Conservation (phyloP, 306 rosid genomes). For the Albizia julibrissin region DNA sequence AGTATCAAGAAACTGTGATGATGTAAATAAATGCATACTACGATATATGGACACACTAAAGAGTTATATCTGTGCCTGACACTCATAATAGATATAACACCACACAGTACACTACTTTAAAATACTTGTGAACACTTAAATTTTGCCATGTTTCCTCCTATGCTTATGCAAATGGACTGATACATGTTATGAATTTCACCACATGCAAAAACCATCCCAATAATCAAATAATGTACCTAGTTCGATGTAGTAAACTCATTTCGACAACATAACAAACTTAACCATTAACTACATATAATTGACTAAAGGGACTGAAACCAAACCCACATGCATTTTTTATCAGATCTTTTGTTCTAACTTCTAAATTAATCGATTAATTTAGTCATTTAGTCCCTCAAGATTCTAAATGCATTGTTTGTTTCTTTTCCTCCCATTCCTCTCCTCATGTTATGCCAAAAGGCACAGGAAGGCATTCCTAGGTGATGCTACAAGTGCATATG, state of each 20-base stretch:
- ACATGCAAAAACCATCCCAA: background rate
- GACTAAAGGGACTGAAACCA: slow-evolving; percentile 14
- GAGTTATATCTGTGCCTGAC: background rate
- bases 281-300: background rate
- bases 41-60: background rate
- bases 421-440: background rate
- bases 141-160: background rate
- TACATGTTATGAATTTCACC: background rate
- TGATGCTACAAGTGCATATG: slow-evolving; percentile 13
- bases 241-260: slow-evolving; percentile 15
- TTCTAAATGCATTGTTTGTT: background rate
- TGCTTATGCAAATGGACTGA: background rate
- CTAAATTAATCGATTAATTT: background rate
- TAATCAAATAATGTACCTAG: slow-evolving; percentile 3
- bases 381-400: background rate
- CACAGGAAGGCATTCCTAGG: background rate
- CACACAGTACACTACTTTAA: background rate
- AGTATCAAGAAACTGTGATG: background rate
- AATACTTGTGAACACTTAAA: background rate
- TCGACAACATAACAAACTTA: background rate
- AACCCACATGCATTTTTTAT: slow-evolving; percentile 4
- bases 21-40: background rate
- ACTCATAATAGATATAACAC: background rate
- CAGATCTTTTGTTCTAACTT: background rate
- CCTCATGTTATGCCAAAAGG: slow-evolving; percentile 8